A percentile compares a stretch with the other conserved stretches of the same genome.
Evolutionary conservation across 129 eudicot genomes (phyloP).

Genomic region (Oenanthe sinensis): DNA sequence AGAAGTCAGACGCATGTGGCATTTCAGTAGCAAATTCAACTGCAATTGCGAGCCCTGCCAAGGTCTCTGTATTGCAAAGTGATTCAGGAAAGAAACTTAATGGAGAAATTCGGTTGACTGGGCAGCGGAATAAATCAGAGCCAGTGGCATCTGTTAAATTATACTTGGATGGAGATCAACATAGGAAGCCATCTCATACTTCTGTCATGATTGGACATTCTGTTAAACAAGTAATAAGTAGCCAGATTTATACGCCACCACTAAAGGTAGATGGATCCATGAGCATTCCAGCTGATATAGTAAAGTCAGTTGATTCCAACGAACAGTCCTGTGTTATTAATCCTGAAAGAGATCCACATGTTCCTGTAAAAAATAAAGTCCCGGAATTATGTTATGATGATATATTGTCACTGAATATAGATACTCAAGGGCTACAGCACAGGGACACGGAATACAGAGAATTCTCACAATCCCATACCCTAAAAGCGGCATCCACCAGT

Average conservation of each 20-base stretch:
- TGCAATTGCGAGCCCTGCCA: slow-evolving; percentile 29
- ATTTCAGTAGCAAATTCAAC: slow-evolving; percentile 34
- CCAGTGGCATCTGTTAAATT: slow-evolving; percentile 25
- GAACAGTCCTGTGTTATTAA: not conserved
- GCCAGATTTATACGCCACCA: not conserved
- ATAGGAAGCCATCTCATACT: not conserved
- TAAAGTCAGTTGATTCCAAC: not conserved
- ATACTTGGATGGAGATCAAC: not conserved
- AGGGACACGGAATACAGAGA: slow-evolving; percentile 27
- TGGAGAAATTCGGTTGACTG: slow-evolving; percentile 33
- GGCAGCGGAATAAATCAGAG: slow-evolving; percentile 30
- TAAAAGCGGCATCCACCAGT: slow-evolving; percentile 3
- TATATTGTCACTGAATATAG: slow-evolving; percentile 32
- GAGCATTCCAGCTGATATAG: not conserved
- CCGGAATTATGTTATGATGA: slow-evolving; percentile 36
- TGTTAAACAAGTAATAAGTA: not conserved
- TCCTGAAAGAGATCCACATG: slow-evolving; percentile 21
- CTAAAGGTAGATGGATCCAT: slow-evolving; percentile 2
- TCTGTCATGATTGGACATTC: not conserved
- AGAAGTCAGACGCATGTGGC: slow-evolving; percentile 34
- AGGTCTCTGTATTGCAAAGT: slow-evolving; percentile 24
- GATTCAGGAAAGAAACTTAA: slow-evolving; percentile 39
- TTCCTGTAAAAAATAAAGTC: slow-evolving; percentile 21
- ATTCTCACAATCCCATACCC: slow-evolving; percentile 18
- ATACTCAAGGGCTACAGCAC: slow-evolving; percentile 24